Conservation (phyloP, 2,329 filamentous ascomycete genomes). For the Scortechinia acanthostroma region DNA sequence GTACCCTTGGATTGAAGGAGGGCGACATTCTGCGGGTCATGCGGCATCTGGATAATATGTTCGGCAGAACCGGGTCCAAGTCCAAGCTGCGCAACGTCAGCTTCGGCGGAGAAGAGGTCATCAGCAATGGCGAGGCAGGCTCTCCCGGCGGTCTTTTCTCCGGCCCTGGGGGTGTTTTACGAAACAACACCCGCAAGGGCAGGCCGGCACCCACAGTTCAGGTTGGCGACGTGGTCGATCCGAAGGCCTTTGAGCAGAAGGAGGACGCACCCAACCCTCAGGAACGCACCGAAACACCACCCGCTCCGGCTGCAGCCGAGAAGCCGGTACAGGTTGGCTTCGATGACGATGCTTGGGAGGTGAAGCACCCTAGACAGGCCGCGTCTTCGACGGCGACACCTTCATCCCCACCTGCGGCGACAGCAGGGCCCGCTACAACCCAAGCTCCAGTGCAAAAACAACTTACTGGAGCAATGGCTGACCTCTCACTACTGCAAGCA, state of each 20-base stretch:
- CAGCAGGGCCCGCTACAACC: conserved; percentile 15
- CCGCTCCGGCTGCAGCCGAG: background rate
- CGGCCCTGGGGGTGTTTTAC: conserved; percentile 80
- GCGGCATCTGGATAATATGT: conserved; percentile 78
- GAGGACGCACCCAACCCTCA: conserved; percentile 21
- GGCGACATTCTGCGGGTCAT: conserved; percentile 95
- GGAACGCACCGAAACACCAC: background rate
- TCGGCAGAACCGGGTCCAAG: conserved; percentile 56
- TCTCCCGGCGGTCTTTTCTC: conserved; percentile 73
- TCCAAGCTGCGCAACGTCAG: background rate
- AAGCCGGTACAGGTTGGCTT: conserved; percentile 48
- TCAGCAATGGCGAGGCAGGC: conserved; percentile 21
- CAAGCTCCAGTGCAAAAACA: conserved; percentile 14
- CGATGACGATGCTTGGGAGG: conserved; percentile 95
- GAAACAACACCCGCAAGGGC: conserved; percentile 90
- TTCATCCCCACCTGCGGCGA: background rate
- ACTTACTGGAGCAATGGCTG: conserved; percentile 32
- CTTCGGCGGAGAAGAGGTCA: conserved; percentile 33
- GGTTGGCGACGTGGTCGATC: conserved; percentile 77
- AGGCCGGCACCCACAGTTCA: conserved; percentile 81
- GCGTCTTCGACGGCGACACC: background rate
- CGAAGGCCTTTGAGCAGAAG: conserved; percentile 73
- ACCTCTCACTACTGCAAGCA: conserved; percentile 42
- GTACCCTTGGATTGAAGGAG: conserved; percentile 87
- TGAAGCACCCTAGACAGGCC: conserved; percentile 69